Percentiles rank a stretch among this genome's conserved stretches.
phyloP scores from a whole-genome alignment of 768 basidiomycete species.

The Hygrocybe punicea region DNA sequence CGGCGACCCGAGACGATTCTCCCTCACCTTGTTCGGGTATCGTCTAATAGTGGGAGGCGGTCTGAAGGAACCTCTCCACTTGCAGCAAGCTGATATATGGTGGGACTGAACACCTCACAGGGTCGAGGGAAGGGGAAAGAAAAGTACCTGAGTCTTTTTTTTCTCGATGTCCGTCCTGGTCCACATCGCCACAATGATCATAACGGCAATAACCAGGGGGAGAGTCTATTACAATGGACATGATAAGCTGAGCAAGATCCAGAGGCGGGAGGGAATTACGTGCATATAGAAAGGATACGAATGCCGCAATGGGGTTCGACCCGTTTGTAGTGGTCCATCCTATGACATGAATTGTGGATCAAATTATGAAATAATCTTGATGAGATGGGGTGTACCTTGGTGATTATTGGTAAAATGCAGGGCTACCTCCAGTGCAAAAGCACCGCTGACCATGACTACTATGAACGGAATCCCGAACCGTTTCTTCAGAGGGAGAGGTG shows the following conservation, averaged over 20 bases:
- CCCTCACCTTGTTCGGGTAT: conserved; percentile 49
- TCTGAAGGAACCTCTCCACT: conserved; percentile 49
- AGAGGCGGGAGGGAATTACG: too few species aligned
- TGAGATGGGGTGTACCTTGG: conserved; percentile 36
- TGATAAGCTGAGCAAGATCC: too few species aligned
- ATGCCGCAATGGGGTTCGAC: too few species aligned
- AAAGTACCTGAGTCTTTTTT: not conserved
- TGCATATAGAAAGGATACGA: too few species aligned
- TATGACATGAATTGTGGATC: too few species aligned
- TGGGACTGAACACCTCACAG: not conserved
- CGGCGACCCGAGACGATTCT: not conserved
- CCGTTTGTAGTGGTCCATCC: too few species aligned
- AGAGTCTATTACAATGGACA: too few species aligned
- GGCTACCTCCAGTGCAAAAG: conserved; percentile 46
- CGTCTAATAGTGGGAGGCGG: conserved; percentile 52
- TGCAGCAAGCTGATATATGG: conserved; percentile 44
- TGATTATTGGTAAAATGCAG: conserved; percentile 46
- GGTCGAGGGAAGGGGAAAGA: not conserved
- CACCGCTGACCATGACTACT: conserved; percentile 35
- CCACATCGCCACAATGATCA: too few species aligned
- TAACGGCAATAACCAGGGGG: too few species aligned
- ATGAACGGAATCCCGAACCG: conserved; percentile 48
- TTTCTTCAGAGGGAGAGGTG: conserved; percentile 44
- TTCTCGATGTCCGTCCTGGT: too few species aligned
- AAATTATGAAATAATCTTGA: not conserved